Base-by-base conservation (phyloP, 805 yeast species). In the Sugiyamaella valdiviana region DNA sequence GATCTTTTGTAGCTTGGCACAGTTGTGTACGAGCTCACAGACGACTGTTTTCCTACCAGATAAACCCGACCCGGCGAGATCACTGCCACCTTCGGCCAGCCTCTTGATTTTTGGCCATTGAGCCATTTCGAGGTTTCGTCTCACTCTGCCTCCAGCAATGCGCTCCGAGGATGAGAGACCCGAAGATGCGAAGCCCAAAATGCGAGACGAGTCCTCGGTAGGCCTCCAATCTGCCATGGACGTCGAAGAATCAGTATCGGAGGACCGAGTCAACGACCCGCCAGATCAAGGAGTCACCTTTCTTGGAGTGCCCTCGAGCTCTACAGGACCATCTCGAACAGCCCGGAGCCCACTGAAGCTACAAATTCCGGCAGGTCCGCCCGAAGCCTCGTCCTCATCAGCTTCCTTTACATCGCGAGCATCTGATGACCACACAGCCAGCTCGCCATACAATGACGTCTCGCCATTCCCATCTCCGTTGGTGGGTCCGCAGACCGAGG, bases 381-480 rank as follows among this genome's bases (percentile, higher is more conserved):
- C 44, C 6, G 15, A 20, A 22, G 21, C 36, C 36, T 12, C 16
- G 22, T 14, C 16, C 9, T 10, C 44, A 2, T 17, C 24, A 5
- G 35, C 36, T 15, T n/a, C n/a, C n/a, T 4, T 26, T 2, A 26
- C 32, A n/a, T n/a, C 32, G 4, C 32, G 32, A 4, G 44, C 36
- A 6, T 20, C 36, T 5, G 17, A 17, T 12, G 17, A n/a, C 14
- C 35, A 26, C 14, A 9, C 35, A 26, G 35, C 35, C 35, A 26
- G 35, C 15, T 39, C 42, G 7, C 42, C 24, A 24, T 32, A 44
- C 15, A 37, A 38, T 32, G 57, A 51, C 17, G 39, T 53, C 20
- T 24, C 48, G 2, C 47, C 52, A 1, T 40, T 53, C 7, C 57
- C 57, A 3, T 53, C 57, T 21, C 57, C 57, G 15, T 9, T 51